Evolutionary conservation across 108 stramenopile genomes (phyloP).

Genomic region (Nitzschia sp.): DNA sequence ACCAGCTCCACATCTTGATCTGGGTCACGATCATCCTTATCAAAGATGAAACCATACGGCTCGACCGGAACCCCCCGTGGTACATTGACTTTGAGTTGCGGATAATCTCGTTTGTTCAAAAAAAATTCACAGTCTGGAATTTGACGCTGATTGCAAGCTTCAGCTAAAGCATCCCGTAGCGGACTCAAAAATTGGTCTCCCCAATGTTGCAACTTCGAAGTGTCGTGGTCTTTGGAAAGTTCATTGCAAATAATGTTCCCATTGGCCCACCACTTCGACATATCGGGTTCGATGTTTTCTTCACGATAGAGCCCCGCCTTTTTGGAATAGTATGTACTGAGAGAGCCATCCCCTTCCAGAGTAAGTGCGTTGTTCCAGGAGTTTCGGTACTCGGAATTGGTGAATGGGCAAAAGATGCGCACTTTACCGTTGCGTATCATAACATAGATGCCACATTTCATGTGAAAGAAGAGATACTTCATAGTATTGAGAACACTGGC

Average conservation of each 20-base stretch:
- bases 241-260: conserved; percentile 99
- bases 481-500: conserved; percentile 79
- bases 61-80: conserved; percentile 83
- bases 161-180: conserved; percentile 95
- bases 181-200: conserved; percentile 96
- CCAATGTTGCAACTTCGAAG: conserved; percentile 86
- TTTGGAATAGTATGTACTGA: conserved; percentile 81
- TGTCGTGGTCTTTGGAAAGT: conserved; percentile 69
- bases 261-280: conserved; percentile 98
- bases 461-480: conserved; percentile 96
- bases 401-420: conserved; percentile 92
- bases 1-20: conserved; percentile 90
- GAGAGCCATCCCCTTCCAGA: conserved; percentile 78
- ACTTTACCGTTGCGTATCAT: conserved; percentile 89
- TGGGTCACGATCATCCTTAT: conserved; percentile 95
- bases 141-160: conserved; percentile 80
- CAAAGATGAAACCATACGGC: conserved; percentile 98
- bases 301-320: conserved; percentile 86
- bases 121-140: conserved; percentile 99
- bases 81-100: conserved; percentile 96
- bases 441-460: conserved; percentile 99
- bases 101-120: conserved; percentile 99
- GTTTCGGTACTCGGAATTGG: conserved; percentile 90
- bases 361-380: conserved; percentile 80
- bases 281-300: conserved; percentile 88